Evolutionary conservation across 2,329 filamentous ascomycete species (phyloP).

Genomic region (Sphaerulina vaccinii): DNA sequence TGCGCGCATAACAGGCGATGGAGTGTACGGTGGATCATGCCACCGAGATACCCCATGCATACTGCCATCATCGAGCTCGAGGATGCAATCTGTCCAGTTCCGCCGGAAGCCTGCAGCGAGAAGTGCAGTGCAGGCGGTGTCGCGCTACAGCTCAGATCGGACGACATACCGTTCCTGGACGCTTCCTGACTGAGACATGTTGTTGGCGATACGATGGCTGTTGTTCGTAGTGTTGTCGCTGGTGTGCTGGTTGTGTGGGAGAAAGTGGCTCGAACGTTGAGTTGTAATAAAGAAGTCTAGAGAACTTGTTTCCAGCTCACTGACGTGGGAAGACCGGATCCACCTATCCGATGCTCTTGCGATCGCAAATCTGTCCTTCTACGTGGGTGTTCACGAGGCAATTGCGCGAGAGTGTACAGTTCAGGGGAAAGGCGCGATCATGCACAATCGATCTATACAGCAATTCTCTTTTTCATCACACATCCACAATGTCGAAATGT

Average conservation of each 20-base stretch:
- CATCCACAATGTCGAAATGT: too few relatives aligned
- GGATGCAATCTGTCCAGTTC: background rate
- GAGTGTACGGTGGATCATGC: background rate
- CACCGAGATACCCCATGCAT: background rate
- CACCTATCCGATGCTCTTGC: too few relatives aligned
- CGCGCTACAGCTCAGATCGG: background rate
- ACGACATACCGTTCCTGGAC: constrained; percentile 29
- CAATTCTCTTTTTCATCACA: too few relatives aligned
- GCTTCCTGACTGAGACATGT: constrained; percentile 21
- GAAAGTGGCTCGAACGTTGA: constrained; percentile 1
- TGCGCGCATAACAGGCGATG: background rate
- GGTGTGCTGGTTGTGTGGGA: too few relatives aligned
- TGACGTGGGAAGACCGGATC: too few relatives aligned
- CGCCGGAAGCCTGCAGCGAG: constrained; percentile 1
- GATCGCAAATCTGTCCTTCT: too few relatives aligned
- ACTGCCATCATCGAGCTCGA: background rate
- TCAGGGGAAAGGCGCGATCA: too few relatives aligned
- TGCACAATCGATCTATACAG: too few relatives aligned
- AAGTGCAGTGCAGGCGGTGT: background rate
- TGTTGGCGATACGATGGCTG: constrained; percentile 4
- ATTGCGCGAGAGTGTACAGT: too few relatives aligned
- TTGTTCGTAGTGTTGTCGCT: background rate
- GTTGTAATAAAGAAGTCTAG: background rate
- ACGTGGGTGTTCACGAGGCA: too few relatives aligned
- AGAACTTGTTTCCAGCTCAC: too few relatives aligned